Conservation (phyloP, 1,139 yeast species). For the Yamadazyma dendronema region DNA sequence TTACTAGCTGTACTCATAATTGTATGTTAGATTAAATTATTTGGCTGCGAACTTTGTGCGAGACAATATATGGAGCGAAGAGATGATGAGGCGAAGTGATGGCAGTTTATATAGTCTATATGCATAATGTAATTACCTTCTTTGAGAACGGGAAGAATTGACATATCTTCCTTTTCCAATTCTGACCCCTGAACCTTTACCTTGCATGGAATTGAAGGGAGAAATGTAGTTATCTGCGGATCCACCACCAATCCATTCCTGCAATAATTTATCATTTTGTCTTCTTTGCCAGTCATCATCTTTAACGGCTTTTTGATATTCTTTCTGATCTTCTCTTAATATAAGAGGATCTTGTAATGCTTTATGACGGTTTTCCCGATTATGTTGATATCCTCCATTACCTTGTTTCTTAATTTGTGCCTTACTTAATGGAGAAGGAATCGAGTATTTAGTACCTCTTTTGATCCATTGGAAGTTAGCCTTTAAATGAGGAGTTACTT, state of each 20-base stretch:
- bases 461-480: slow-evolving; percentile 91
- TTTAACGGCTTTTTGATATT: slow-evolving; percentile 82
- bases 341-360: slow-evolving; percentile 53
- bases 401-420: slow-evolving; percentile 62
- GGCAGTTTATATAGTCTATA: no score
- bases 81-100: not conserved
- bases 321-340: slow-evolving; percentile 90
- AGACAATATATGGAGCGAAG: slow-evolving; percentile 4
- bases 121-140: slow-evolving; percentile 11
- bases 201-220: slow-evolving; percentile 75
- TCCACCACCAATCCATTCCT: slow-evolving; percentile 92
- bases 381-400: slow-evolving; percentile 71
- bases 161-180: slow-evolving; percentile 84
- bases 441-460: slow-evolving; percentile 77
- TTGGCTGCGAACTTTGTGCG: not conserved
- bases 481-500: slow-evolving; percentile 85
- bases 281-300: slow-evolving; percentile 85
- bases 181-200: slow-evolving; percentile 65
- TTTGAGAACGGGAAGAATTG: slow-evolving; percentile 48
- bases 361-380: slow-evolving; percentile 56
- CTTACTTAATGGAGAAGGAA: slow-evolving; percentile 72
- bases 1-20: slow-evolving; percentile 20
- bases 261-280: slow-evolving; percentile 79
- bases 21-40: not conserved
- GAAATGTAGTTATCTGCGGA: slow-evolving; percentile 87